Evolutionary conservation across 371 early-diverging fungal genomes (phyloP), one percentile per base, ranked within the genome.

Genomic region (Mortierella sp.): DNA sequence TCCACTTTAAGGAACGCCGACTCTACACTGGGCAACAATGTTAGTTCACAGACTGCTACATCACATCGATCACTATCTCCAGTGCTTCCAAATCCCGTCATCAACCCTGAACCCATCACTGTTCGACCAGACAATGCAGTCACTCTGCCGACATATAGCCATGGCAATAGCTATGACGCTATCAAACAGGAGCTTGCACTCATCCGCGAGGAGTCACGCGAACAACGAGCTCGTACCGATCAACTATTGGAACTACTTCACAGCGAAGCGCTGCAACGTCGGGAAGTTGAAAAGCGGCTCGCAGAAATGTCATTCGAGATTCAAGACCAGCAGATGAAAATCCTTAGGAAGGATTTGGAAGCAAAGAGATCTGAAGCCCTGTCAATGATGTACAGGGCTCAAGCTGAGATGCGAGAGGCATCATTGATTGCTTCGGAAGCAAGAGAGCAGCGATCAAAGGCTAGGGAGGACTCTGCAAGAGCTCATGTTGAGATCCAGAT

Each of bases 381-480:
- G 39, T 18, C 59, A 43, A 70, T 70, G 75, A 75, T 75, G 75
- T 54, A 64, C 30, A 75, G 62, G 57, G 75, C 75, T 1, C 60
- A 60, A 4, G 65, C 43, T 11, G 75, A 75, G 28, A 40, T 59
- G 12, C 70, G 49, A 8, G 62, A 69, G 62, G 62, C 66, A 10
- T 22, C 45, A 1, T 54, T 30, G 16, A 37, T 54, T 22, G 60
- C 49, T 12, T 54, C 75, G 10, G 64, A 70, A 43, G 70, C 70
- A 1, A 49, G 55, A 20, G 70, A 68, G 45, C 63, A 69, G 26
- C 49, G 58, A 0, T 64, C 75, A 10, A 22, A 59, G 10, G 75
- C 68, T n/a, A 55, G 55, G 66, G 66, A 37, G 26, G 66, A 65
- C 18, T 55, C 55, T 11, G 55, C 55, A 28, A 55, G 20, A 28